These are phyloP conservation scores for Penicillium bialowiezense DNA, from an alignment of 495 filamentous ascomycete genomes.

Conservation along the genomic window DNA sequence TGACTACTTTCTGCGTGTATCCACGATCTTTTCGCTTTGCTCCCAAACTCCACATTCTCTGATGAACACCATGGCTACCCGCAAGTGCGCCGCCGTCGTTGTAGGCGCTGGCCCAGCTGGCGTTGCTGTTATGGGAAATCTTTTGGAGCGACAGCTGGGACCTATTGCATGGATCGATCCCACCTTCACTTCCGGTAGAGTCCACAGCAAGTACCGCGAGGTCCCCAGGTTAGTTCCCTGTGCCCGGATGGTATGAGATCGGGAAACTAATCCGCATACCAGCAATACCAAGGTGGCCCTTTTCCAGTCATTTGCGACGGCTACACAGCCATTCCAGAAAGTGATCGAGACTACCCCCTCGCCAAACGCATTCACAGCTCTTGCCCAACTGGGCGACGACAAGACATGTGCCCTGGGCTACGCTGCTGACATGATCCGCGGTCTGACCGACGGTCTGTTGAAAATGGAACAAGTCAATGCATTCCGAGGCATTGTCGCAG, in stretches of 20 bases:
- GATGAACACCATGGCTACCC: slow-evolving; percentile 27
- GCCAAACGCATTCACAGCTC: slow-evolving; percentile 51
- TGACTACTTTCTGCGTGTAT: not conserved
- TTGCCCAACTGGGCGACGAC: slow-evolving; percentile 52
- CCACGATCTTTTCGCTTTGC: slow-evolving; percentile 3
- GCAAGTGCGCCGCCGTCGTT: slow-evolving; percentile 49
- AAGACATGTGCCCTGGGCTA: slow-evolving; percentile 52
- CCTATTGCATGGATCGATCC: slow-evolving; percentile 56
- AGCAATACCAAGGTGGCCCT: slow-evolving; percentile 52
- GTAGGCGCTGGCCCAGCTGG: slow-evolving; percentile 57
- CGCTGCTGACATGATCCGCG: slow-evolving; percentile 52
- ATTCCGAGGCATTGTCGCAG: slow-evolving; percentile 40
- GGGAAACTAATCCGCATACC: slow-evolving; percentile 11
- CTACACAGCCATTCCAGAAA: slow-evolving; percentile 45
- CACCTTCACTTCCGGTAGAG: slow-evolving; percentile 48
- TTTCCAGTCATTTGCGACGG: slow-evolving; percentile 51
- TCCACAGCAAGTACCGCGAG: slow-evolving; percentile 53
- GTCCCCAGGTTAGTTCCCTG: slow-evolving; percentile 48
- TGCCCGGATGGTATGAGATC: not conserved
- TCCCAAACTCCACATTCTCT: not conserved
- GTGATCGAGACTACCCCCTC: slow-evolving; percentile 42
- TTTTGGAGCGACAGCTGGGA: slow-evolving; percentile 49
- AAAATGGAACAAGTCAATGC: slow-evolving; percentile 43
- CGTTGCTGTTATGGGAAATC: slow-evolving; percentile 54
- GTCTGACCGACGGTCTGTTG: slow-evolving; percentile 47